These are phyloP conservation scores for Pharnaceum exiguum DNA, from an alignment of 148 eudicot species.

Conservation along the genomic window DNA sequence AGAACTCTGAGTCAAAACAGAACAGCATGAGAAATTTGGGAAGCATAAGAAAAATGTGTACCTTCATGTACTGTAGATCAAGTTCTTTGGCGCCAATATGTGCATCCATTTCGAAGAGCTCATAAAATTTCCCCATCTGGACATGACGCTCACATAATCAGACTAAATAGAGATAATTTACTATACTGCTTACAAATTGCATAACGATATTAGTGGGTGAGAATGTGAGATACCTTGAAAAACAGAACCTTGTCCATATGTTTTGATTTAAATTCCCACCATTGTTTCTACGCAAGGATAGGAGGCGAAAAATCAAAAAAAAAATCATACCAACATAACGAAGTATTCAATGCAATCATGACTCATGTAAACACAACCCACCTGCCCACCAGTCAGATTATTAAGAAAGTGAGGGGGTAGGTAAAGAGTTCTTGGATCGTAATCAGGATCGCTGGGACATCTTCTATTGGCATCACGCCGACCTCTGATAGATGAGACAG, in stretches of 20 bases:
- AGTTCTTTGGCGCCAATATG: slow-evolving; percentile 95
- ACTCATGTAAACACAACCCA: slow-evolving; percentile 19
- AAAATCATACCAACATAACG: background rate
- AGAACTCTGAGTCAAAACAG: background rate
- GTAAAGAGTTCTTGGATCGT: slow-evolving; percentile 82
- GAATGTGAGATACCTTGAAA: slow-evolving; percentile 93
- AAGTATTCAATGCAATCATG: background rate
- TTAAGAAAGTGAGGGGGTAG: slow-evolving; percentile 74
- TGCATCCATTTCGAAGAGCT: slow-evolving; percentile 98
- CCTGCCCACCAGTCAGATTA: slow-evolving; percentile 76
- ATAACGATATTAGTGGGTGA: too few relatives aligned
- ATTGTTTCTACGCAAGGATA: slow-evolving; percentile 65
- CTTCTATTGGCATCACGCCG: slow-evolving; percentile 78
- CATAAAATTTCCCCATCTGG: slow-evolving; percentile 99
- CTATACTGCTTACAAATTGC: too few relatives aligned
- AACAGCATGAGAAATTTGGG: background rate
- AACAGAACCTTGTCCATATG: slow-evolving; percentile 98
- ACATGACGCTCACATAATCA: slow-evolving; percentile 1
- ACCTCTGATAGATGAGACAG: slow-evolving; percentile 33
- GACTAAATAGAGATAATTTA: too few relatives aligned
- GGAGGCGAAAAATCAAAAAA: slow-evolving; percentile 13
- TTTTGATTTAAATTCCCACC: slow-evolving; percentile 99
- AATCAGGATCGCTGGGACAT: slow-evolving; percentile 66
- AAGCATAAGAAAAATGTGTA: slow-evolving; percentile 21
- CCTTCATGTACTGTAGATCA: slow-evolving; percentile 98